Evolutionary conservation across 2,329 filamentous ascomycete species (phyloP).

Genomic region (Trichoderma sp.): DNA sequence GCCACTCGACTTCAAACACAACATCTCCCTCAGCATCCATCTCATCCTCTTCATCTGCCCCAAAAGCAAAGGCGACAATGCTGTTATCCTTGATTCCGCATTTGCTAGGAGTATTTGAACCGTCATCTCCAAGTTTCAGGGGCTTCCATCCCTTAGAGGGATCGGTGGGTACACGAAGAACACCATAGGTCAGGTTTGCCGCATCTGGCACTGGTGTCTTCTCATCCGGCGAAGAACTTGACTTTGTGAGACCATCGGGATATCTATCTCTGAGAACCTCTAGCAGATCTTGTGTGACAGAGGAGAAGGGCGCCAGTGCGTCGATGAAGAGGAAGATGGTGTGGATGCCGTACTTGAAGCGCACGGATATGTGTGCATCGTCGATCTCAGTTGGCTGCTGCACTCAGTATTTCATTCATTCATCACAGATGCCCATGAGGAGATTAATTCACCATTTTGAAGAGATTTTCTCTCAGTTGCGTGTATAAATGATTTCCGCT

Average conservation of each 20-base stretch:
- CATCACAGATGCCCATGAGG: neutral
- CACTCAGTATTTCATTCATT: neutral
- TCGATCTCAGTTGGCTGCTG: slow-evolving; percentile 28
- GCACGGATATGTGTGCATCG: slow-evolving; percentile 60
- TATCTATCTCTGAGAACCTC: slow-evolving; percentile 57
- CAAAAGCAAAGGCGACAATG: slow-evolving; percentile 50
- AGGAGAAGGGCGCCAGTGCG: slow-evolving; percentile 54
- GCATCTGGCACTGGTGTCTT: slow-evolving; percentile 41
- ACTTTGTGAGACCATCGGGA: slow-evolving; percentile 48
- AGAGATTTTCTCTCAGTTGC: neutral
- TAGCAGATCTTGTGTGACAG: slow-evolving; percentile 58
- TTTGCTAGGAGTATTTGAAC: slow-evolving; percentile 40
- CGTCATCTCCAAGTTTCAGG: slow-evolving; percentile 38
- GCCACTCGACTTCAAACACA: slow-evolving; percentile 47
- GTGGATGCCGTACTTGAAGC: slow-evolving; percentile 70
- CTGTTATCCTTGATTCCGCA: slow-evolving; percentile 48
- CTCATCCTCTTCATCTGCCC: slow-evolving; percentile 41
- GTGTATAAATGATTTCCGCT: neutral
- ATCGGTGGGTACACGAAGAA: slow-evolving; percentile 46
- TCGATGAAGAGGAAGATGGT: slow-evolving; percentile 69
- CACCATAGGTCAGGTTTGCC: slow-evolving; percentile 46
- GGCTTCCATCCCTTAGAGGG: slow-evolving; percentile 49
- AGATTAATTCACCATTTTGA: neutral
- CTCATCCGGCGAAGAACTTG: slow-evolving; percentile 30
- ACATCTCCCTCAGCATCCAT: slow-evolving; percentile 14